Percentiles rank a stretch among this genome's conserved stretches.
phyloP scores from a whole-genome alignment of 148 eudicot species.

The Persicaria tinctoria region DNA sequence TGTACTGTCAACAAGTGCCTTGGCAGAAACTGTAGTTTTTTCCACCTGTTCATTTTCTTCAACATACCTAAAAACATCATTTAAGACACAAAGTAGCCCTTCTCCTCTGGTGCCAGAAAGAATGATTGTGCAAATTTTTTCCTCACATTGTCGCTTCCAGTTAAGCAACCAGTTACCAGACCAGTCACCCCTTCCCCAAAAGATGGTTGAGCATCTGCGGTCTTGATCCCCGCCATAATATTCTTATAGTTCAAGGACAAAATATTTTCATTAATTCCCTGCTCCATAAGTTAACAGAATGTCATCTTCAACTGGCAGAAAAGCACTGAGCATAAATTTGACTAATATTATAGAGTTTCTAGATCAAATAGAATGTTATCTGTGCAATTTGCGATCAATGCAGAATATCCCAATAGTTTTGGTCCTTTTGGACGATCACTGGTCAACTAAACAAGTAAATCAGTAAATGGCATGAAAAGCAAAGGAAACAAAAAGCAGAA shows the following conservation, averaged over 20 bases:
- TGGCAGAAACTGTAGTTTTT: conserved; percentile 16
- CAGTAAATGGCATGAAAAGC: neutral
- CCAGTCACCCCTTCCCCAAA: too few species aligned
- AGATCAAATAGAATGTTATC: too few species aligned
- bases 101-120: too few species aligned
- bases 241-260: too few species aligned
- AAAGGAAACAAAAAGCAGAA: neutral
- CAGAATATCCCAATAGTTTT: neutral
- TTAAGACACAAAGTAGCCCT: conserved; percentile 71
- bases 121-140: too few species aligned
- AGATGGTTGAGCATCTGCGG: too few species aligned
- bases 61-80: conserved; percentile 71
- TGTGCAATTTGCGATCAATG: neutral
- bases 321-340: neutral
- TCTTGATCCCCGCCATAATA: too few species aligned
- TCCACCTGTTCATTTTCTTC: conserved; percentile 28
- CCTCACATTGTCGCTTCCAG: too few species aligned
- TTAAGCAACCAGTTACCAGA: too few species aligned
- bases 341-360: neutral
- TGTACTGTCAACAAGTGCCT: conserved; percentile 18
- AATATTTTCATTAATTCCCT: too few species aligned
- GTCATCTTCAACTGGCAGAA: neutral
- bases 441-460: neutral
- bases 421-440: neutral
- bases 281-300: neutral